These are phyloP conservation scores for Leccinum obscurum DNA, from an alignment of 768 basidiomycete species.

Conservation along the genomic window DNA sequence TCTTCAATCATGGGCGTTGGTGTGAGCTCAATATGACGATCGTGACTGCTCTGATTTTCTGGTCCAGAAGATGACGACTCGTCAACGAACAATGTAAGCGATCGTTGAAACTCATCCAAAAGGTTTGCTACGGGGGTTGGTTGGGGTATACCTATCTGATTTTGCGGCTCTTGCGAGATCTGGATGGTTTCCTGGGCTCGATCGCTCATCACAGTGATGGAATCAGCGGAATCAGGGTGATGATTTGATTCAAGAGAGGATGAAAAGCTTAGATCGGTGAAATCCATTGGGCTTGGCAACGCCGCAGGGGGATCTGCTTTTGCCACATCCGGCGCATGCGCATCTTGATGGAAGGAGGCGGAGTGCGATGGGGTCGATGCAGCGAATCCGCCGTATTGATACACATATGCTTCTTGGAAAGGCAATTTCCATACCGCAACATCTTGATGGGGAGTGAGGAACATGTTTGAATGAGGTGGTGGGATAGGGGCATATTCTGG, in stretches of 20 bases:
- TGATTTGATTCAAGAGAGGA: background rate
- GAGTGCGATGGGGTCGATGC: background rate
- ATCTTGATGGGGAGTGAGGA: background rate
- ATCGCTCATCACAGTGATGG: background rate
- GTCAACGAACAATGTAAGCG: slow-evolving; percentile 2
- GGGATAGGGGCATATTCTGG: background rate
- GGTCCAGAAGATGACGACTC: background rate
- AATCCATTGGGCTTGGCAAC: background rate
- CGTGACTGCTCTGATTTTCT: background rate
- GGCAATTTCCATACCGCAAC: background rate
- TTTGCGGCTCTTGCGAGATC: background rate
- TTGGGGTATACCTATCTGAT: background rate
- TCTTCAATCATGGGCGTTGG: background rate
- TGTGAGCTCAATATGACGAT: background rate
- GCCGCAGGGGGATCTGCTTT: background rate
- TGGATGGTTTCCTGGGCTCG: background rate
- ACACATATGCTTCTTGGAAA: background rate
- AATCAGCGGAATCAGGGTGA: too few relatives aligned
- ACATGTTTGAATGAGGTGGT: background rate
- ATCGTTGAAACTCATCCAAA: slow-evolving; percentile 10
- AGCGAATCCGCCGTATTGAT: background rate
- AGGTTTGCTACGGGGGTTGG: slow-evolving; percentile 2
- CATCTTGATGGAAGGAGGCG: background rate
- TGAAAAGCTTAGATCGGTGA: background rate
- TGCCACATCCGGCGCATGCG: background rate